These are phyloP conservation scores for Cucurbita pepo DNA, from an alignment of 306 rosid species.

Conservation along the genomic window DNA sequence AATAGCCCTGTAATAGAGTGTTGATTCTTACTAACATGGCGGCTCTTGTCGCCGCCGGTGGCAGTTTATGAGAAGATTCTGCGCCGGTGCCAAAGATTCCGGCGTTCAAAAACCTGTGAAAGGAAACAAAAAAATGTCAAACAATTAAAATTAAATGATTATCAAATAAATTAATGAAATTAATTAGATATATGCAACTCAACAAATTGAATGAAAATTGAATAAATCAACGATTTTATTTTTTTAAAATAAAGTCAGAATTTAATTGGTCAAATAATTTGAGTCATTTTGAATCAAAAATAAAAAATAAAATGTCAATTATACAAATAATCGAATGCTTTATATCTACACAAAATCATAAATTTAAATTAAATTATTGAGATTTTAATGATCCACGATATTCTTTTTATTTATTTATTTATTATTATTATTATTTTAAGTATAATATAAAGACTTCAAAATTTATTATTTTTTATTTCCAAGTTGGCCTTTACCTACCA, in stretches of 20 bases:
- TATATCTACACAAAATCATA: not conserved
- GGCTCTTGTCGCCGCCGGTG: slow-evolving; percentile 68
- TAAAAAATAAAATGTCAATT: not conserved
- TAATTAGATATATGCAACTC: too few species aligned
- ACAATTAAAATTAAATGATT: not conserved
- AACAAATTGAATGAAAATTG: too few species aligned
- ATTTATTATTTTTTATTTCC: too few species aligned
- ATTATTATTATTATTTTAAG: too few species aligned
- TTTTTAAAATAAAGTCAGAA: not conserved
- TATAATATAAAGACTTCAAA: too few species aligned
- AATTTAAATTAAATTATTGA: not conserved
- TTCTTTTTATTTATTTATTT: too few species aligned
- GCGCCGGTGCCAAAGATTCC: slow-evolving; percentile 67
- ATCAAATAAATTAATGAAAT: too few species aligned
- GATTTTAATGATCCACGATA: too few species aligned
- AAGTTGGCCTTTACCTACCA: not conserved
- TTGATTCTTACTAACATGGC: slow-evolving; percentile 86
- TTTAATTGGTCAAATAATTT: not conserved
- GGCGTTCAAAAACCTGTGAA: slow-evolving; percentile 66
- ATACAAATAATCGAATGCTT: not conserved
- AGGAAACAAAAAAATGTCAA: not conserved
- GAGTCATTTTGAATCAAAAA: not conserved
- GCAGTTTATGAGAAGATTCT: slow-evolving; percentile 41
- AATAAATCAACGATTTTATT: not conserved
- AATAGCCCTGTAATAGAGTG: slow-evolving; percentile 86